Evolutionary conservation across 1,284 basidiomycete genomes (phyloP).

Genomic region (Trichosporon sp.): DNA sequence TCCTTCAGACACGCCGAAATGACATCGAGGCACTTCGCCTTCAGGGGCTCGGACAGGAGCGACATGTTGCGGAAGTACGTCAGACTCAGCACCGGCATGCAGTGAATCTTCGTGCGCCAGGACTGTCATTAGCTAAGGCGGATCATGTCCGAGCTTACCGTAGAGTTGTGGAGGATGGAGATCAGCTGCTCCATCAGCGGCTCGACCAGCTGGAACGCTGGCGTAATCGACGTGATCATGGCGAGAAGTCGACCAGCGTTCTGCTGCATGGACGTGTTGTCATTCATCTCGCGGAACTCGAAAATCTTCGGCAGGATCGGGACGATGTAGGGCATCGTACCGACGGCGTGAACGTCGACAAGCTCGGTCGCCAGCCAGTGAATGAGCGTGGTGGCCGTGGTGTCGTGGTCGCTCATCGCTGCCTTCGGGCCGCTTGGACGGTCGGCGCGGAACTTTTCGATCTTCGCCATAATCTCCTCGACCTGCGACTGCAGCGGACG

Average conservation of each 20-base stretch:
- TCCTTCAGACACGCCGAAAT: conserved; percentile 63
- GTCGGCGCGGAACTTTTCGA: conserved; percentile 65
- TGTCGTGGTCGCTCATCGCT: conserved; percentile 81
- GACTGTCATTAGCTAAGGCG: conserved; percentile 30
- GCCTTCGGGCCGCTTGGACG: conserved; percentile 79
- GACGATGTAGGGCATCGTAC: conserved; percentile 68
- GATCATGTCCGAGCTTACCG: conserved; percentile 25
- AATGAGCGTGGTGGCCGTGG: conserved; percentile 66
- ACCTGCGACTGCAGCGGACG: conserved; percentile 56
- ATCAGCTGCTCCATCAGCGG: conserved; percentile 48
- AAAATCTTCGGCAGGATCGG: conserved; percentile 59
- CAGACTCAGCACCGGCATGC: conserved; percentile 49
- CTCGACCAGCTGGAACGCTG: conserved; percentile 48
- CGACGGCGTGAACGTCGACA: conserved; percentile 67
- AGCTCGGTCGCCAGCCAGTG: conserved; percentile 68
- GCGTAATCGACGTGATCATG: conserved; percentile 49
- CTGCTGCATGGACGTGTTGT: conserved; percentile 47
- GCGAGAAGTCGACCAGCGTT: conserved; percentile 48
- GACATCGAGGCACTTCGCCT: conserved; percentile 66
- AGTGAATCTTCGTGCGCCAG: conserved; percentile 52
- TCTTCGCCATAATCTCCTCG: conserved; percentile 54
- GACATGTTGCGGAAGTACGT: conserved; percentile 61
- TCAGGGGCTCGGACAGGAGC: conserved; percentile 61
- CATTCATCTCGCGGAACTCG: conserved; percentile 48
- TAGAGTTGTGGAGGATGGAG: conserved; percentile 45